phyloP scores from a whole-genome alignment of 305 asterid species.

The Withania somnifera region DNA sequence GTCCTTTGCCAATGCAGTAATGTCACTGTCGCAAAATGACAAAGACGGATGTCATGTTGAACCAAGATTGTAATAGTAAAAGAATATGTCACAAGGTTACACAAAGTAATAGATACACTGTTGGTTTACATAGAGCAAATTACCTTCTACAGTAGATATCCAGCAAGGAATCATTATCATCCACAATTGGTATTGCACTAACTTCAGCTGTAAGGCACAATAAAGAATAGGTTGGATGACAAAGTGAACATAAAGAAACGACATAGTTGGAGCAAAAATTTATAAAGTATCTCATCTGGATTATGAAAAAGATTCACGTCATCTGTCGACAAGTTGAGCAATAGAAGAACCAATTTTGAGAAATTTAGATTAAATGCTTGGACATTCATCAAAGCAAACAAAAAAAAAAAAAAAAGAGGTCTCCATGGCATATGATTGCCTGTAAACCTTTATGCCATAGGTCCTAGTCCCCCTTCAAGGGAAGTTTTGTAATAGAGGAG shows the following conservation, averaged over 20 bases:
- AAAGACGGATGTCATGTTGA: not conserved
- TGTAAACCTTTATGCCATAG: not conserved
- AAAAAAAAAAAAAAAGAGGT: not conserved
- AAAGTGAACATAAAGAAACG: not conserved
- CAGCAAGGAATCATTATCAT: conserved; percentile 59
- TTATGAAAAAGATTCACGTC: not conserved
- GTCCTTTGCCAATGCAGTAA: conserved; percentile 66
- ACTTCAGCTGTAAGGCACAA: conserved; percentile 39
- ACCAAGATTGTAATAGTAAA: not conserved
- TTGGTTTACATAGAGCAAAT: not conserved
- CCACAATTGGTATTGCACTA: conserved; percentile 60
- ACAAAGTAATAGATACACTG: not conserved
- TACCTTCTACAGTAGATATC: conserved; percentile 63
- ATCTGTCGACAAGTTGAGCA: not conserved
- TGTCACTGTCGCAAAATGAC: conserved; percentile 36
- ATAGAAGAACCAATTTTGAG: not conserved
- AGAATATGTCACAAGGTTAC: not conserved
- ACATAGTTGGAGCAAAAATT: not conserved
- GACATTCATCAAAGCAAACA: not conserved
- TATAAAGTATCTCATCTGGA: not conserved
- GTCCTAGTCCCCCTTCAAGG: not conserved
- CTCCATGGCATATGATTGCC: not conserved
- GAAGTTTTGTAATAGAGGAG: not conserved
- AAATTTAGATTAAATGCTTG: not conserved
- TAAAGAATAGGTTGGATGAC: not conserved